These are phyloP conservation scores for Clitopilus hobsonii DNA, from an alignment of 768 basidiomycete genomes.

Conservation along the genomic window DNA sequence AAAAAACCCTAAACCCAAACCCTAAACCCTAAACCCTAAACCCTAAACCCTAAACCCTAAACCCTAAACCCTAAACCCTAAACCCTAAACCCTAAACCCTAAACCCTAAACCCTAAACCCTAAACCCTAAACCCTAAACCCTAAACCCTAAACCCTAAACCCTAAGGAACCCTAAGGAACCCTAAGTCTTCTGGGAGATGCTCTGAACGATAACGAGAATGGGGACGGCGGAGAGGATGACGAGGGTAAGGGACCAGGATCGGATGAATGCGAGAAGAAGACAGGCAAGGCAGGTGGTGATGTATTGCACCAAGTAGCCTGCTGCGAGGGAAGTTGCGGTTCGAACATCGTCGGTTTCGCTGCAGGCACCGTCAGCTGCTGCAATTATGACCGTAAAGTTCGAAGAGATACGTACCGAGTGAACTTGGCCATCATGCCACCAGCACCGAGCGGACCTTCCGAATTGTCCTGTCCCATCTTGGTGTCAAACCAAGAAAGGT, in stretches of 20 bases:
- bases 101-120: too few relatives aligned
- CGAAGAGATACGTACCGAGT: slow-evolving; percentile 52
- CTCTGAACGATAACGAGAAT: slow-evolving; percentile 72
- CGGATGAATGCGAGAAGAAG: slow-evolving; percentile 78
- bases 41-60: too few relatives aligned
- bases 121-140: too few relatives aligned
- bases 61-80: too few relatives aligned
- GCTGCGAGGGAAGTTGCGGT: slow-evolving; percentile 76
- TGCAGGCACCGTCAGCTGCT: slow-evolving; percentile 22
- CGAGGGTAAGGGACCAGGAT: slow-evolving; percentile 81
- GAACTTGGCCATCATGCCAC: slow-evolving; percentile 92
- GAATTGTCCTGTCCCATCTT: slow-evolving; percentile 60
- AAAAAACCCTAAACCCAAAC: too few relatives aligned
- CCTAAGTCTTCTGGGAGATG: slow-evolving; percentile 64
- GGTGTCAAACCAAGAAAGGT: slow-evolving; percentile 90
- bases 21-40: too few relatives aligned
- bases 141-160: too few relatives aligned
- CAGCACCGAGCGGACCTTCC: slow-evolving; percentile 66
- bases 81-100: too few relatives aligned
- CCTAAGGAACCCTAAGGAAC: too few relatives aligned
- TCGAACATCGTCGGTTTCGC: slow-evolving; percentile 94
- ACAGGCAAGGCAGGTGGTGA: slow-evolving; percentile 74
- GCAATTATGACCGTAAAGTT: neutral
- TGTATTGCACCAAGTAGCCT: slow-evolving; percentile 75
- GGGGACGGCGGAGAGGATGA: slow-evolving; percentile 89